A percentile compares a stretch with the other conserved stretches of the same genome.
Conservation (phyloP, 2,329 filamentous ascomycete genomes). For the Aspergillus eucalypticola region DNA sequence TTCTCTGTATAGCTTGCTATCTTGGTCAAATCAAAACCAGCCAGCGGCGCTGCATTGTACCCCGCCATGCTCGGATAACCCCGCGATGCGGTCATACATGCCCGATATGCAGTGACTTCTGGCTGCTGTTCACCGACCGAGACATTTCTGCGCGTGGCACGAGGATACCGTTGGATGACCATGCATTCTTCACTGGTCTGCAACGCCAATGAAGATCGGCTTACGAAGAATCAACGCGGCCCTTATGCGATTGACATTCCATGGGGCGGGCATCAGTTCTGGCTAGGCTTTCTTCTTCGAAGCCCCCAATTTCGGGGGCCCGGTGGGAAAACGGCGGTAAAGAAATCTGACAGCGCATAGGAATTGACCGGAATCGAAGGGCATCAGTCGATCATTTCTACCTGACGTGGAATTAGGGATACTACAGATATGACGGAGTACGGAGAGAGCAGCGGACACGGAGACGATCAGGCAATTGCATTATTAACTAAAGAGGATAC, state of each 20-base stretch:
- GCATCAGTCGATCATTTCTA: not conserved
- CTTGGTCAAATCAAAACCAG: not conserved
- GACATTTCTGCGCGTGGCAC: not conserved
- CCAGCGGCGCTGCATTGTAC: slow-evolving; percentile 8
- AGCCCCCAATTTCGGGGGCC: not conserved
- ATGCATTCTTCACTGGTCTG: not conserved
- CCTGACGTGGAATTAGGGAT: not conserved
- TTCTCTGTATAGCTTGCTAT: not conserved
- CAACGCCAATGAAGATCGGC: not conserved
- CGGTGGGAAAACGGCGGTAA: not conserved
- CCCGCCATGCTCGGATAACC: slow-evolving; percentile 20
- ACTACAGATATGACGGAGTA: not conserved
- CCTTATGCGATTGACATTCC: not conserved
- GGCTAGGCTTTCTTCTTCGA: not conserved
- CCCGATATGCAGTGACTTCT: not conserved
- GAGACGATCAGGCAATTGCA: not conserved
- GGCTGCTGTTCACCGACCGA: slow-evolving; percentile 1
- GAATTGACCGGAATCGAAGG: not conserved
- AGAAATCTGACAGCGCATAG: not conserved
- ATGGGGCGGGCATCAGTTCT: not conserved
- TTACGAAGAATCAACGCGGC: not conserved
- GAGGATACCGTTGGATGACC: not conserved
- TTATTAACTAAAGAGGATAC: not conserved
- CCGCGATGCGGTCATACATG: slow-evolving; percentile 22
- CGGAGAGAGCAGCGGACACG: not conserved